phyloP scores from a whole-genome alignment of 2,329 filamentous ascomycete species.

The Arthrobotrys sinensis region DNA sequence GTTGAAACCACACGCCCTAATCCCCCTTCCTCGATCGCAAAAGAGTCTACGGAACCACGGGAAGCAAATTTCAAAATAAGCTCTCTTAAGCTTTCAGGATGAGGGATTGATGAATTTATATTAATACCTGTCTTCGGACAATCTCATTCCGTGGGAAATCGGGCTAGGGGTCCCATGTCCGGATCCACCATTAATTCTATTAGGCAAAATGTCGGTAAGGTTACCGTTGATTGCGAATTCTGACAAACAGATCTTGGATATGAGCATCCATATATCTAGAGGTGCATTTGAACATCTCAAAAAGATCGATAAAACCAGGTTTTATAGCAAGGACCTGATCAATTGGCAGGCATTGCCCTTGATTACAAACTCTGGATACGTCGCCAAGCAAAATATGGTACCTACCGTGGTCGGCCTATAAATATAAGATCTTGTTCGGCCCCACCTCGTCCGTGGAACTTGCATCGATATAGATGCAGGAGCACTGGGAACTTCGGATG shows the following conservation, averaged over 20 bases:
- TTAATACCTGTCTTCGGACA: conserved; percentile 43
- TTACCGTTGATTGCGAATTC: too few species aligned
- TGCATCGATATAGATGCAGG: neutral
- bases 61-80: conserved; percentile 56
- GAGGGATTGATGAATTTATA: conserved; percentile 29
- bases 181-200: conserved; percentile 6
- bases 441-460: conserved; percentile 38
- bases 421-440: conserved; percentile 22
- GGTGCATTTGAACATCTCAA: neutral
- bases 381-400: neutral
- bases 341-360: conserved; percentile 23
- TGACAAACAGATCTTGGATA: neutral
- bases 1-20: conserved; percentile 10
- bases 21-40: conserved; percentile 13
- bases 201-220: conserved; percentile 24
- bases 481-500: conserved; percentile 36
- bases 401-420: neutral
- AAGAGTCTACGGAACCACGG: conserved; percentile 52
- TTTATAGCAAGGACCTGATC: neutral
- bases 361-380: neutral
- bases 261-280: neutral
- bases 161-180: conserved; percentile 2
- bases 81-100: conserved; percentile 51
- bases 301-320: conserved; percentile 10
- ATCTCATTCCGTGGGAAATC: conserved; percentile 51